phyloP scores from a whole-genome alignment of 1,284 basidiomycete genomes.

The Pyrrhoderma lamaoense region DNA sequence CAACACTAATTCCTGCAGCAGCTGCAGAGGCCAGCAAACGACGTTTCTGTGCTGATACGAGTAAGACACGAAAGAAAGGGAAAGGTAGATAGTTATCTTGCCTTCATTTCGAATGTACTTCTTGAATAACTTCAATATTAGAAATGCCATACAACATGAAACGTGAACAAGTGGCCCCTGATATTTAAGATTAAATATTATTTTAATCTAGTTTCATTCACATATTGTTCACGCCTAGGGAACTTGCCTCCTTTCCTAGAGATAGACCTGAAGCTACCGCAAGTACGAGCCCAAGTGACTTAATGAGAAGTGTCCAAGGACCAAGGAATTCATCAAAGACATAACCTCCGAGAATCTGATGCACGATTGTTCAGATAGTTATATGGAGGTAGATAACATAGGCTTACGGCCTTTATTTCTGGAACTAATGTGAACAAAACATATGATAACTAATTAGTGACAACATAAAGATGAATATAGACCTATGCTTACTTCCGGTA shows the following conservation, averaged over 20 bases:
- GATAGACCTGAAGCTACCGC: slow-evolving; percentile 74
- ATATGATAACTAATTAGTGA: slow-evolving; percentile 24
- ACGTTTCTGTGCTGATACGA: slow-evolving; percentile 51
- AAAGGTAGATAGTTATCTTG: slow-evolving; percentile 20
- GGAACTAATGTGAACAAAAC: slow-evolving; percentile 35
- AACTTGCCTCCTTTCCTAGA: slow-evolving; percentile 59
- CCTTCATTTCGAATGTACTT: slow-evolving; percentile 58
- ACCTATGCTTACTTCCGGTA: slow-evolving; percentile 62
- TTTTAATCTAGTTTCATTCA: too few species aligned
- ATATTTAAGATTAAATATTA: too few species aligned
- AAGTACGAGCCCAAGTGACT: slow-evolving; percentile 69
- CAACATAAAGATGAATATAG: neutral
- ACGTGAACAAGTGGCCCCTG: slow-evolving; percentile 68
- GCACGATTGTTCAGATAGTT: neutral
- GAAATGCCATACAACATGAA: slow-evolving; percentile 58
- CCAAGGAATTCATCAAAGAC: slow-evolving; percentile 64
- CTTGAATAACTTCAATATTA: slow-evolving; percentile 48
- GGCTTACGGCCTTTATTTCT: slow-evolving; percentile 66
- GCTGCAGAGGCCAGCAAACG: slow-evolving; percentile 62
- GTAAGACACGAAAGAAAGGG: neutral
- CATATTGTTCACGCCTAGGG: too few species aligned
- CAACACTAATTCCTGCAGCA: slow-evolving; percentile 67
- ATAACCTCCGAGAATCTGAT: slow-evolving; percentile 64
- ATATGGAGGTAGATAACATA: neutral
- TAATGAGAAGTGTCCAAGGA: slow-evolving; percentile 71